A percentile compares a stretch with the other conserved stretches of the same genome.
phyloP scores from a whole-genome alignment of 371 early-diverging fungal species.

The Mortierella sp. region DNA sequence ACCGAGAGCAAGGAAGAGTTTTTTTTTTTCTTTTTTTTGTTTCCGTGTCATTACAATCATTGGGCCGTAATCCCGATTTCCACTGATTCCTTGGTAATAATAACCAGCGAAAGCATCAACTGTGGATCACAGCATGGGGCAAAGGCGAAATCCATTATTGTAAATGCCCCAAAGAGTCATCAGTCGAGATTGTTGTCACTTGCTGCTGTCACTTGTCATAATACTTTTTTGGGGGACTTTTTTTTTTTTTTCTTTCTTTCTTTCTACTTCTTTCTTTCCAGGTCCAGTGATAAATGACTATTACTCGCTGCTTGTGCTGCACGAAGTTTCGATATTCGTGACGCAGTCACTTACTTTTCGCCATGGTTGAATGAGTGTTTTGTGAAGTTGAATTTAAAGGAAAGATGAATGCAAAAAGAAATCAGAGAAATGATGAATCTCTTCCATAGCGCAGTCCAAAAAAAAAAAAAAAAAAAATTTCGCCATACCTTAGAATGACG shows the following conservation, averaged over 20 bases:
- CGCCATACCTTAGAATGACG: background rate
- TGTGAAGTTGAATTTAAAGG: background rate
- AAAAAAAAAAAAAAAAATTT: no score
- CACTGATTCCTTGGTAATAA: background rate
- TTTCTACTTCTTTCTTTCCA: background rate
- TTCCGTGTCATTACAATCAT: background rate
- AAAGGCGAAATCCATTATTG: background rate
- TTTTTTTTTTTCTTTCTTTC: no score
- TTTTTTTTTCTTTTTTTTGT: constrained; percentile 9
- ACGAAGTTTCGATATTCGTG: background rate
- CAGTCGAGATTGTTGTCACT: no score
- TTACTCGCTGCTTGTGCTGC: background rate
- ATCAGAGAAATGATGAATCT: background rate
- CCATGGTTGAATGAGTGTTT: constrained; percentile 7
- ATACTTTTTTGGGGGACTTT: no score
- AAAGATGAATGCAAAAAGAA: background rate
- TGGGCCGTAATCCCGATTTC: background rate
- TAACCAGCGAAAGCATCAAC: no score
- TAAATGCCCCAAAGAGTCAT: no score
- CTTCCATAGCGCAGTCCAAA: background rate
- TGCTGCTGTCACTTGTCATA: no score
- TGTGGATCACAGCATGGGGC: no score
- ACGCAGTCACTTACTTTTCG: constrained; percentile 10
- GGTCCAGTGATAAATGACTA: background rate
- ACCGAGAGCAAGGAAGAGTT: background rate